Base-by-base conservation (phyloP, 164 flowering plant species). In the Liriodendron chinense region DNA sequence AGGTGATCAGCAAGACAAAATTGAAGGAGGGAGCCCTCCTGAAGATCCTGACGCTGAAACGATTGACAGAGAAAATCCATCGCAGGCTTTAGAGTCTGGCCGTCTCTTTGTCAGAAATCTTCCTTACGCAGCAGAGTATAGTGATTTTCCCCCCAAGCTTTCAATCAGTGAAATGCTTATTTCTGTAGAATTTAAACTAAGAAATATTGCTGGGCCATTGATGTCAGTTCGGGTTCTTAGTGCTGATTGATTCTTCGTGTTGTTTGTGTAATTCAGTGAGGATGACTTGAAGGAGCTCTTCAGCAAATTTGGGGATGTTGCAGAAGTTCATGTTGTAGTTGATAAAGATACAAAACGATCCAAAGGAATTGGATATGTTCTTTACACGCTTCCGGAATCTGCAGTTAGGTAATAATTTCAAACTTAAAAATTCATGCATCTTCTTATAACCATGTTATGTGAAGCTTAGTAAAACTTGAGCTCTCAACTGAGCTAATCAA, bases 21-120 rank as follows among this genome's bases (percentile, higher is more conserved):
- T 10, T 67, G 81, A 78, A 79, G 79, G 73, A 69, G 80, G 79
- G 56, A 78, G n/a, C 21, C 62, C 65, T 68, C 13, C 72, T 49
- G 77, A 76, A 72, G 84, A 80, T 72, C 24, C 61, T 63, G 82
- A 76, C 62, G 75, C 80, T 69, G 86, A 82, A 74, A 47, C 48
- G 43, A 21, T 48, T 68, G 82, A 83, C 34, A 47, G 66, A 2
- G 84, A 9, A 43, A 76, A 75, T 22, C 80, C 75, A 18, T 77
- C 84, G 48, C 68, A 81, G 78, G 74, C 64, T 73, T 80, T 89
- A 57, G 87, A 92, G 71, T 82, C 84, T 73, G 87, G 86, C 16
- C 98, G 99, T 20, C 97, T 96, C 56, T 96, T 94, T 84, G 87
- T 94, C 14, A 91, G 95, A 34, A 96, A 96, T 83, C 93, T 96